Conservation (phyloP, 257 asterid species). For the Jacaranda copaia region DNA sequence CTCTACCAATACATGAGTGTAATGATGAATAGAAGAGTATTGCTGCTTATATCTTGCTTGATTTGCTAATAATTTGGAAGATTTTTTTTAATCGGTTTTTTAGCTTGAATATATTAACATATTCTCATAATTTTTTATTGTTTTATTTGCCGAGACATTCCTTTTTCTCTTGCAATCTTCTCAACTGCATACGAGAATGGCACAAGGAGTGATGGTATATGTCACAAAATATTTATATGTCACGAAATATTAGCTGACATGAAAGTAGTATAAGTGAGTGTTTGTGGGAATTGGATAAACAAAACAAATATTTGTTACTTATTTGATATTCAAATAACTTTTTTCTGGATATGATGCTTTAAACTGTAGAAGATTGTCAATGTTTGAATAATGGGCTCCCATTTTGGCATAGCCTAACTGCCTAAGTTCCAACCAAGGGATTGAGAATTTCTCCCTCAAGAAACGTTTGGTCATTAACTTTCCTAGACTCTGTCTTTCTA, state of each 20-base stretch:
- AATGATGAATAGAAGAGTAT: neutral
- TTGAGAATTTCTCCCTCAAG: neutral
- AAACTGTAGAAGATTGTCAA: slow-evolving; percentile 7
- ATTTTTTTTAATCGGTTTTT: neutral
- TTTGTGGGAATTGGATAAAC: slow-evolving; percentile 6
- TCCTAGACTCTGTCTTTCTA: too few species aligned
- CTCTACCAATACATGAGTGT: neutral
- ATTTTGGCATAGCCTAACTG: neutral
- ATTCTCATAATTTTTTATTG: neutral
- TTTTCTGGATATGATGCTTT: neutral
- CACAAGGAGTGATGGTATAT: neutral
- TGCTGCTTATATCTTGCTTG: slow-evolving; percentile 20
- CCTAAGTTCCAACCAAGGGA: slow-evolving; percentile 12
- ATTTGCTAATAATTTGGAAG: neutral
- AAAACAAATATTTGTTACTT: slow-evolving; percentile 5
- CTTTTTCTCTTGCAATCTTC: neutral
- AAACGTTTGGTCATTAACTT: neutral
- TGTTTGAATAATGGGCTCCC: neutral
- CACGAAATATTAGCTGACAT: neutral
- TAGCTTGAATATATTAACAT: neutral
- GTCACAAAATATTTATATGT: neutral
- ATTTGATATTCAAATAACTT: neutral
- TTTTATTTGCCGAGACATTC: neutral
- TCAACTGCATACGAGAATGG: neutral
- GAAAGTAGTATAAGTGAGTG: neutral